phyloP scores from a whole-genome alignment of 2,329 filamentous ascomycete species.

The Fusarium tjaetaba region DNA sequence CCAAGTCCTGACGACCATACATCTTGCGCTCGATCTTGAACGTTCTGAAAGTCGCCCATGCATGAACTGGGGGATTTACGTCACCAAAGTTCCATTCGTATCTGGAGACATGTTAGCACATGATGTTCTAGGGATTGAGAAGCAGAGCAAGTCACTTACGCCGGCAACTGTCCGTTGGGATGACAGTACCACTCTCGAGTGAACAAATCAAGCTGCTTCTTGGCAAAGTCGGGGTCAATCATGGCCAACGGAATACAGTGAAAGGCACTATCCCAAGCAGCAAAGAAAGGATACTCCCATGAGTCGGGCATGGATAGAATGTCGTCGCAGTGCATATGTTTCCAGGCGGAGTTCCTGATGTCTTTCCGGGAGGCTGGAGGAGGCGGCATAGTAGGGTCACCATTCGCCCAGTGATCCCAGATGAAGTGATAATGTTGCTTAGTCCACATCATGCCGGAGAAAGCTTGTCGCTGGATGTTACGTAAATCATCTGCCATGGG shows the following conservation, averaged over 20 bases:
- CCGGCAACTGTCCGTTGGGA: constrained; percentile 92
- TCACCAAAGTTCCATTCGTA: constrained; percentile 98
- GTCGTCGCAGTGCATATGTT: constrained; percentile 93
- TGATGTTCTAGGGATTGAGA: neutral
- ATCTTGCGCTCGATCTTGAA: constrained; percentile 99
- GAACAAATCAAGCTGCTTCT: constrained; percentile 96
- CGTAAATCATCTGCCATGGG: constrained; percentile 93
- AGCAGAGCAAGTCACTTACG: constrained; percentile 61
- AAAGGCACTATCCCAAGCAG: constrained; percentile 96
- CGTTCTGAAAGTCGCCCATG: constrained; percentile 92
- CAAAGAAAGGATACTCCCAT: constrained; percentile 98
- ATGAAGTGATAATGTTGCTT: constrained; percentile 98
- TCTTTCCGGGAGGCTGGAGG: constrained; percentile 83
- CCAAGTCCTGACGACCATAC: constrained; percentile 92
- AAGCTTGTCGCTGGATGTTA: constrained; percentile 94
- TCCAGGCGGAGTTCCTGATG: constrained; percentile 90
- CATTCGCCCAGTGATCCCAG: constrained; percentile 98
- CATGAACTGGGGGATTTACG: constrained; percentile 95
- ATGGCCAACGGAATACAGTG: constrained; percentile 96
- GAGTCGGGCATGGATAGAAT: constrained; percentile 98
- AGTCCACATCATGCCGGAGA: constrained; percentile 98
- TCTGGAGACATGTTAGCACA: constrained; percentile 46
- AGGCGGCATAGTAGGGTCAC: constrained; percentile 87
- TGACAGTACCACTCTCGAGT: constrained; percentile 99
- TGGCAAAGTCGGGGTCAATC: constrained; percentile 97